Evolutionary conservation across 75 land plant genomes (phyloP).

Genomic region (Pinus albicaulis): DNA sequence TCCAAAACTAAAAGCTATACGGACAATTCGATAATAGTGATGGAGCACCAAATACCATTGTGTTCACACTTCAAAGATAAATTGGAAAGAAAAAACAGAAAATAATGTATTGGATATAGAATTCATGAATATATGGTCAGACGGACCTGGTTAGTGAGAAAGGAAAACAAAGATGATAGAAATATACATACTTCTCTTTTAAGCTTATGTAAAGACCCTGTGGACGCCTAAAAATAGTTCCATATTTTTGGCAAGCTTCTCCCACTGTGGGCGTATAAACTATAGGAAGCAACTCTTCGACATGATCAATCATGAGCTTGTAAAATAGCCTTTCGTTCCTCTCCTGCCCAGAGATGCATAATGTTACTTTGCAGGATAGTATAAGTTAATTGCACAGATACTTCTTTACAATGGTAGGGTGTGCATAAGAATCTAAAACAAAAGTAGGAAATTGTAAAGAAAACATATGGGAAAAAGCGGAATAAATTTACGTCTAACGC

Average conservation of each 20-base stretch:
- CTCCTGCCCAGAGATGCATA: constrained; percentile 22
- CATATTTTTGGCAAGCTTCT: constrained; percentile 59
- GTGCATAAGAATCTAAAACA: not conserved
- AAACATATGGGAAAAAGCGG: not conserved
- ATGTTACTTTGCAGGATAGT: not conserved
- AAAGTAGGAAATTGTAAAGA: not conserved
- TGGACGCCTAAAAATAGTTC: constrained; percentile 43
- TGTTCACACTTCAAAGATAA: not conserved
- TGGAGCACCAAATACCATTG: too few species aligned
- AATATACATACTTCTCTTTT: constrained; percentile 23
- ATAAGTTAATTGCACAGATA: not conserved
- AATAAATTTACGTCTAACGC: not conserved
- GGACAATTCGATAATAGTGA: too few species aligned
- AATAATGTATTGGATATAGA: not conserved
- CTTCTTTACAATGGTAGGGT: not conserved
- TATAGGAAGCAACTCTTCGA: constrained; percentile 52
- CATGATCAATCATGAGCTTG: constrained; percentile 51
- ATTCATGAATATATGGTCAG: not conserved
- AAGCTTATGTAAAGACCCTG: constrained; percentile 51
- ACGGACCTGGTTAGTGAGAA: constrained; percentile 1
- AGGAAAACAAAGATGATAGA: not conserved
- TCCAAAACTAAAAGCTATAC: too few species aligned
- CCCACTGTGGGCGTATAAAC: constrained; percentile 53
- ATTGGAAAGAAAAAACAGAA: not conserved
- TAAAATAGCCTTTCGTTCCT: constrained; percentile 43